Evolutionary conservation across 1,284 basidiomycete genomes (phyloP).

Genomic region (Boletus mariae): DNA sequence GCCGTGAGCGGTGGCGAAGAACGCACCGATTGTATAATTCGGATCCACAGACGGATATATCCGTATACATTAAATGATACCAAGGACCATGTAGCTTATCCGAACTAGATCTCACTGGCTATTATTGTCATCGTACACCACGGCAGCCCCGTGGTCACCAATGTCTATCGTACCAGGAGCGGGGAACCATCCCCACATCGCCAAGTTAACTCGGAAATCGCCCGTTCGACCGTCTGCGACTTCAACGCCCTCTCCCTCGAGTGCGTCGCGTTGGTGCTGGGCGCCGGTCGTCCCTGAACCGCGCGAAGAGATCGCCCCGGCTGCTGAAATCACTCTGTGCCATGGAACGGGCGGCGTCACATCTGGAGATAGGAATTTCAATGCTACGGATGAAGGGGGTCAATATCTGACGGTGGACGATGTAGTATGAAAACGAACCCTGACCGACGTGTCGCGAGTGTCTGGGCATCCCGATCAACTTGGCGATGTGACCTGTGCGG

Average conservation of each 20-base stretch:
- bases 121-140: not conserved
- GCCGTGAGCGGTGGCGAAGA: not conserved
- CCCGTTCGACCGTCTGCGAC: conserved; percentile 44
- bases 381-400: conserved; percentile 40
- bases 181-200: conserved; percentile 61
- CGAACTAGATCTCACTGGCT: not conserved
- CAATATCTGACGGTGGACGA: not conserved
- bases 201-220: conserved; percentile 49
- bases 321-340: conserved; percentile 67
- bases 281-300: conserved; percentile 70
- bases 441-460: conserved; percentile 85
- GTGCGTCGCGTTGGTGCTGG: conserved; percentile 50
- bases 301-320: conserved; percentile 74
- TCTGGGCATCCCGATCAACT: conserved; percentile 76
- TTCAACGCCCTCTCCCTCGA: conserved; percentile 59
- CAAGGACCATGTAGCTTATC: not conserved
- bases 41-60: not conserved
- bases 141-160: conserved; percentile 6
- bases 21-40: not conserved
- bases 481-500: conserved; percentile 72
- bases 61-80: not conserved
- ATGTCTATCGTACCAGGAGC: conserved; percentile 30
- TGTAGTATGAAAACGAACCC: conserved; percentile 44
- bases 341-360: conserved; percentile 67
- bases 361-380: conserved; percentile 64